Percentiles rank a stretch among this genome's conserved stretches.
Evolutionary conservation across 192 early-diverging fungal genomes (phyloP).

Genomic region (Podila epigama): DNA sequence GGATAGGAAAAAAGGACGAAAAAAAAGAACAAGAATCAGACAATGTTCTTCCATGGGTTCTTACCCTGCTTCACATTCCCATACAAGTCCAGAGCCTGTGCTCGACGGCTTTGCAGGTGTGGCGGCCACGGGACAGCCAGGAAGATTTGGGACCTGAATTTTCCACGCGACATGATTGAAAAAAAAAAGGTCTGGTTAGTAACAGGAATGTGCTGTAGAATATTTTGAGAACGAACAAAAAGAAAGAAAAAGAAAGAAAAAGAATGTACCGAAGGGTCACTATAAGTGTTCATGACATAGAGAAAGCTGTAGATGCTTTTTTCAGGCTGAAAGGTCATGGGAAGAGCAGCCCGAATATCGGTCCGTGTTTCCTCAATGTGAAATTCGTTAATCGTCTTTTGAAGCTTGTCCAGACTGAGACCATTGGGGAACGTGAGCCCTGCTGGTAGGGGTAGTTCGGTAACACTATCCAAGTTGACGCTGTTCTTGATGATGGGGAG

Average conservation of each 20-base stretch:
- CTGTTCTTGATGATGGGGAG: not conserved
- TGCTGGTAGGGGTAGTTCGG: conserved; percentile 7
- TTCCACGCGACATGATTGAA: not conserved
- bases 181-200: too few species aligned
- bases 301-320: conserved; percentile 38
- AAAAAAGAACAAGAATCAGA: not conserved
- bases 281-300: conserved; percentile 22
- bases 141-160: not conserved
- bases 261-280: conserved; percentile 15
- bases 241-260: not conserved
- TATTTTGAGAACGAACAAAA: not conserved
- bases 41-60: not conserved
- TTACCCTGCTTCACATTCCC: conserved; percentile 45
- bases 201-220: not conserved
- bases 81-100: conserved; percentile 21
- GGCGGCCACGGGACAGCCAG: conserved; percentile 21
- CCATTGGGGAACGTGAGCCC: conserved; percentile 28
- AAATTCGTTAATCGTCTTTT: conserved; percentile 16
- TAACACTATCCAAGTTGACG: not conserved
- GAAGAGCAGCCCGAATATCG: conserved; percentile 12
- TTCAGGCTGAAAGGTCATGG: conserved; percentile 20
- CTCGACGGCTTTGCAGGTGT: conserved; percentile 8
- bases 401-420: conserved; percentile 19
- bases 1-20: not conserved
- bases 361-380: conserved; percentile 33